Conservation (phyloP, 1,284 basidiomycete species). For the Irpex sp. region DNA sequence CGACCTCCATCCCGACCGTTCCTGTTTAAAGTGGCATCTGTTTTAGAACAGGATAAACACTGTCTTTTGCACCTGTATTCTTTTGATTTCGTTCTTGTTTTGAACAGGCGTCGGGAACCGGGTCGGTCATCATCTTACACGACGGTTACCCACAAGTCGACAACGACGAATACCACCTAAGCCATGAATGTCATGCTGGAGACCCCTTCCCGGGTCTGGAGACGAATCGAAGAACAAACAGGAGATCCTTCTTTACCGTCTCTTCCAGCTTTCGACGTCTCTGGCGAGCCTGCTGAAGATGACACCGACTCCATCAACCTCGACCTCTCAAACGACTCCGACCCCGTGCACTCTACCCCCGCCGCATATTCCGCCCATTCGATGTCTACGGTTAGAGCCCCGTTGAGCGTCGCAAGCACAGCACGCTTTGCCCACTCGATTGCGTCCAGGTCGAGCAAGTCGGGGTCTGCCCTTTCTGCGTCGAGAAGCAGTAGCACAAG, state of each 20-base stretch:
- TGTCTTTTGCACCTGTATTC: too few relatives aligned
- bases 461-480: slow-evolving; percentile 12
- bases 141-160: too few relatives aligned
- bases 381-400: slow-evolving; percentile 42
- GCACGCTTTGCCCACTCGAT: slow-evolving; percentile 73
- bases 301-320: slow-evolving; percentile 20
- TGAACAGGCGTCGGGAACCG: too few relatives aligned
- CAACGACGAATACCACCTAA: not conserved
- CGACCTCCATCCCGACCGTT: not conserved
- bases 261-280: slow-evolving; percentile 64
- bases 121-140: too few relatives aligned
- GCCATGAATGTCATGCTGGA: slow-evolving; percentile 45
- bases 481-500: slow-evolving; percentile 13
- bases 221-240: slow-evolving; percentile 70
- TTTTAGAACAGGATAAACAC: not conserved
- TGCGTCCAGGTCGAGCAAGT: slow-evolving; percentile 37
- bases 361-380: slow-evolving; percentile 39
- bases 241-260: slow-evolving; percentile 75
- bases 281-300: slow-evolving; percentile 28
- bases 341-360: slow-evolving; percentile 67
- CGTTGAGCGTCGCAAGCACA: slow-evolving; percentile 53
- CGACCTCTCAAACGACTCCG: slow-evolving; percentile 19
- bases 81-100: too few relatives aligned
- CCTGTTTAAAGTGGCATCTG: not conserved
- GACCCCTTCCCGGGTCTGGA: slow-evolving; percentile 77